Evolutionary conservation across 1,284 basidiomycete species (phyloP).

Genomic region (Hemileia vastatrix): DNA sequence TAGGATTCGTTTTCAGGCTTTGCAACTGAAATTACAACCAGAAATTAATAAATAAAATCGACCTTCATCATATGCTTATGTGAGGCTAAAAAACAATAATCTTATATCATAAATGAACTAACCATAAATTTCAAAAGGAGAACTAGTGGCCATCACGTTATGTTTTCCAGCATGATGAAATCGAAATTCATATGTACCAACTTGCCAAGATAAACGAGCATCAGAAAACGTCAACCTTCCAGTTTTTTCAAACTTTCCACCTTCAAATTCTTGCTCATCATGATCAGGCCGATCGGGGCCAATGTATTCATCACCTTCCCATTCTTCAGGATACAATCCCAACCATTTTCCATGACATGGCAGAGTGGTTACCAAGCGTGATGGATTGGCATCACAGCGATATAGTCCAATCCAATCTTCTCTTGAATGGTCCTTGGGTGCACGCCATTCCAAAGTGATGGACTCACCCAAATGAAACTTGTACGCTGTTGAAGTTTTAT

Average conservation of each 20-base stretch:
- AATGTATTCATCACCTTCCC: slow-evolving; percentile 73
- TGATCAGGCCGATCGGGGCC: slow-evolving; percentile 41
- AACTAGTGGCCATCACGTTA: slow-evolving; percentile 77
- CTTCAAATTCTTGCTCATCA: slow-evolving; percentile 47
- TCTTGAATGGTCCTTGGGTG: slow-evolving; percentile 75
- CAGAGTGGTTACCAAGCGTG: slow-evolving; percentile 70
- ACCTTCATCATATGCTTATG: slow-evolving; percentile 39
- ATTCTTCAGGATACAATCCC: slow-evolving; percentile 81
- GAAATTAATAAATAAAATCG: slow-evolving; percentile 54
- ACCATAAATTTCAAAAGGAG: slow-evolving; percentile 81
- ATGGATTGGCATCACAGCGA: slow-evolving; percentile 75
- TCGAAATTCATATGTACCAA: slow-evolving; percentile 74
- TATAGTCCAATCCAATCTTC: slow-evolving; percentile 97
- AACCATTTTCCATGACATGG: slow-evolving; percentile 84
- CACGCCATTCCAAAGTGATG: slow-evolving; percentile 76
- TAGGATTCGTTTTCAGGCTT: not conserved
- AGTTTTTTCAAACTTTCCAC: slow-evolving; percentile 38
- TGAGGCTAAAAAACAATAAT: slow-evolving; percentile 8
- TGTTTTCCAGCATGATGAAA: slow-evolving; percentile 61
- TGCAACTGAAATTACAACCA: slow-evolving; percentile 71
- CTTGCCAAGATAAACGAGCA: slow-evolving; percentile 71
- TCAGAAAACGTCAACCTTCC: slow-evolving; percentile 69
- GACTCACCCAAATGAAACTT: slow-evolving; percentile 84
- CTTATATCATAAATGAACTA: slow-evolving; percentile 37
- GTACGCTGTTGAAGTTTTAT: slow-evolving; percentile 43